Evolutionary conservation across 2,329 filamentous ascomycete species (phyloP), one percentile per base, ranked within the genome.

Genomic region (Beauveria sp.): DNA sequence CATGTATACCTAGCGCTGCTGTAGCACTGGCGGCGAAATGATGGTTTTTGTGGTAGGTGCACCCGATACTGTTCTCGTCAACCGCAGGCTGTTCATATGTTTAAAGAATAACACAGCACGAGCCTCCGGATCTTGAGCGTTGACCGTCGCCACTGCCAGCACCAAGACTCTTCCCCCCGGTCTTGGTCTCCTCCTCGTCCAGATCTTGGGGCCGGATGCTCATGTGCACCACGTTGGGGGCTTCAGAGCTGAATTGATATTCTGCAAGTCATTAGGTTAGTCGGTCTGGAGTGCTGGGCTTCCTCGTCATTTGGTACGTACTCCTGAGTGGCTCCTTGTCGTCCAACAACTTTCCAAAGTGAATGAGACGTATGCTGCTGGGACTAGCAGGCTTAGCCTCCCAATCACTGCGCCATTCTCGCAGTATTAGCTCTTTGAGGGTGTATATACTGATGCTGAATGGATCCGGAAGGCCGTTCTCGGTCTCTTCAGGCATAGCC

Each of bases 381-480:
- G 93, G 93, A 70, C 90, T 95, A 28, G 89, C 86, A 1, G 93
- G 93, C 70, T 90, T 87, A 18, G 86, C 78, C 69, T 96, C 93
- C 93, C 93, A 97, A 71, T 97, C 91, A 68, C 87, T 87, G 67
- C 91, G 83, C 93, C 93, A 98, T 73, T 97, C 93, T 68, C 91
- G 83, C 78, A 95, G 84, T 71, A 98, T 96, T 70, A 97, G 78
- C 77, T 97, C 92, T 75, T 97, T 97, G 66, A 98, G 78, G 3
- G 91, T 96, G 72, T 97, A 96, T 56, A 96, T 88, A 67, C 90
- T 96, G 75, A 98, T 91, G 71, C 88, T 90, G 71, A 91, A 93
- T 1, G 92, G 92, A 70, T 97, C 91, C 65, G 84, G 81, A 64
- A 75, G 80, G 38, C 85, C 86, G 28, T 74, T 72, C 62, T 82